These are phyloP conservation scores for Pneumocystis oryctolagi DNA, from an alignment of 1,139 yeast genomes.

Conservation along the genomic window DNA sequence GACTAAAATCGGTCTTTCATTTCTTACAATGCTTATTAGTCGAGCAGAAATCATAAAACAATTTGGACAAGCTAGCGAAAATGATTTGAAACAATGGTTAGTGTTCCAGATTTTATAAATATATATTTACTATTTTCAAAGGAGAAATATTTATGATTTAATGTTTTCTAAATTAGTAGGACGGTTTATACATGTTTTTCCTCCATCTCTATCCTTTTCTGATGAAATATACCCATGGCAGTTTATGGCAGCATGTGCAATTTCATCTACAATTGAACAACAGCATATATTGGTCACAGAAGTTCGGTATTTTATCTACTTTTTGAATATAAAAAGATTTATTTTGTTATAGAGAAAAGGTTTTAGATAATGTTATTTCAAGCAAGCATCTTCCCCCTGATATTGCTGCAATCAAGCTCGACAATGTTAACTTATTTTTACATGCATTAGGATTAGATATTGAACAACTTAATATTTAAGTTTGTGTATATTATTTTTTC, in stretches of 20 bases:
- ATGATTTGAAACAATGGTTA: conserved; percentile 50
- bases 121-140: neutral
- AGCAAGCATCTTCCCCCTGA: conserved; percentile 55
- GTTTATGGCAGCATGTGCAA: conserved; percentile 81
- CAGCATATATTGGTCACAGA: conserved; percentile 92
- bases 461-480: conserved; percentile 25
- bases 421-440: conserved; percentile 77
- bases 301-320: conserved; percentile 28
- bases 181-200: conserved; percentile 66
- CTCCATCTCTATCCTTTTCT: conserved; percentile 39
- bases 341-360: conserved; percentile 45
- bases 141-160: conserved; percentile 58
- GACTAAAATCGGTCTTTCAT: conserved; percentile 74
- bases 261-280: conserved; percentile 84
- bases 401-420: conserved; percentile 44
- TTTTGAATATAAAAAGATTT: neutral
- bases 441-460: conserved; percentile 96
- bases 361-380: conserved; percentile 72
- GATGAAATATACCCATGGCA: conserved; percentile 94
- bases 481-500: neutral
- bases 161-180: conserved; percentile 70
- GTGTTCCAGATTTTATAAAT: neutral
- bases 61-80: conserved; percentile 35
- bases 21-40: conserved; percentile 75
- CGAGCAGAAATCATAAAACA: conserved; percentile 88